These are phyloP conservation scores for Fusarium nurragi DNA, from an alignment of 2,329 filamentous ascomycete species.

Conservation along the genomic window DNA sequence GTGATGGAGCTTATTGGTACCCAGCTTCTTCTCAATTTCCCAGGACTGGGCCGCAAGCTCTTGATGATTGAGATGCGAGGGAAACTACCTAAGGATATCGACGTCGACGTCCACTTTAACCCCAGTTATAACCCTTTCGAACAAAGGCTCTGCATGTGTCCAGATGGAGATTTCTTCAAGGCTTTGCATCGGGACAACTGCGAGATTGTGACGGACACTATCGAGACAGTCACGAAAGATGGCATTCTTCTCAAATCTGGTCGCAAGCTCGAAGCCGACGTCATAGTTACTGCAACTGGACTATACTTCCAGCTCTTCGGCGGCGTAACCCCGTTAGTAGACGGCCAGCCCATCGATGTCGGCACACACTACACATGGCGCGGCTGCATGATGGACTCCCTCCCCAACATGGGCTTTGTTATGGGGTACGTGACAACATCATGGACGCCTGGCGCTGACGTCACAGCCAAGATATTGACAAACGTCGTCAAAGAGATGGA, in stretches of 20 bases:
- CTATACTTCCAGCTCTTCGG: conserved; percentile 68
- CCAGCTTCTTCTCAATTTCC: conserved; percentile 43
- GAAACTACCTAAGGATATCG: conserved; percentile 63
- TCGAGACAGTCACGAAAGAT: conserved; percentile 59
- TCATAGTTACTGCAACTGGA: conserved; percentile 76
- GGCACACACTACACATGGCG: conserved; percentile 68
- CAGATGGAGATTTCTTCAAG: conserved; percentile 65
- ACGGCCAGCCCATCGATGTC: conserved; percentile 60
- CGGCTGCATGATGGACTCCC: conserved; percentile 70
- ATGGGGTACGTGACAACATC: conserved; percentile 72
- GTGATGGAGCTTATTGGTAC: conserved; percentile 57
- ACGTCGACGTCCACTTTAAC: conserved; percentile 70
- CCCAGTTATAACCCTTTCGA: conserved; percentile 74
- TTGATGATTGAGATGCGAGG: conserved; percentile 55
- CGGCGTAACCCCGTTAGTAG: conserved; percentile 61
- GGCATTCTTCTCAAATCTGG: conserved; percentile 61
- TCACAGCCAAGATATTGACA: conserved; percentile 56
- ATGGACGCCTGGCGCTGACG: conserved; percentile 74
- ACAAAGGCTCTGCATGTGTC: conserved; percentile 77
- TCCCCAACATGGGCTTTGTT: conserved; percentile 70
- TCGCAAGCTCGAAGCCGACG: conserved; percentile 66
- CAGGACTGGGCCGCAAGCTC: conserved; percentile 38
- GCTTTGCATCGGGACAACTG: conserved; percentile 57
- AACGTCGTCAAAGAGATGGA: conserved; percentile 65
- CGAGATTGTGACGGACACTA: conserved; percentile 61